These are phyloP conservation scores for Didymella lethalis DNA, from an alignment of 2,329 filamentous ascomycete species.

Conservation along the genomic window DNA sequence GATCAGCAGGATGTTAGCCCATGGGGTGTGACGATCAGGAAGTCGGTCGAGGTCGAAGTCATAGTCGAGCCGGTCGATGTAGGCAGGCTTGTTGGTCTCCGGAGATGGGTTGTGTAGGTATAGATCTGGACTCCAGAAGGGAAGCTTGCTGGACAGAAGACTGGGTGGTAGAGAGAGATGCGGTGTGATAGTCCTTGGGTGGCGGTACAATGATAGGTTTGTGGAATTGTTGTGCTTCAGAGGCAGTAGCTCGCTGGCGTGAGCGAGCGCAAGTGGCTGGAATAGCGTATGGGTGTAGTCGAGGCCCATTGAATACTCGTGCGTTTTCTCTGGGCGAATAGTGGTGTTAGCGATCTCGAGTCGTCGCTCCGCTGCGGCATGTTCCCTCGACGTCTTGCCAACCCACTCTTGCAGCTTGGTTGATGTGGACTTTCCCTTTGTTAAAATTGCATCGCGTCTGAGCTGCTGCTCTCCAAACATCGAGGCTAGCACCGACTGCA, in stretches of 20 bases:
- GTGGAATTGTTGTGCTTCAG: slow-evolving; percentile 45
- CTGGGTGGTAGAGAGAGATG: slow-evolving; percentile 53
- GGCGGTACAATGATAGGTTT: slow-evolving; percentile 48
- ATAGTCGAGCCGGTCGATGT: slow-evolving; percentile 42
- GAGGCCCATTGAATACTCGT: slow-evolving; percentile 62
- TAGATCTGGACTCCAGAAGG: slow-evolving; percentile 44
- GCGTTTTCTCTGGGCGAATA: slow-evolving; percentile 47
- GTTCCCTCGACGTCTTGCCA: slow-evolving; percentile 44
- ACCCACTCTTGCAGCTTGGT: slow-evolving; percentile 49
- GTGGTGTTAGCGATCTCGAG: slow-evolving; percentile 31
- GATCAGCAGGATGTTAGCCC: slow-evolving; percentile 55
- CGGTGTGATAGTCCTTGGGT: slow-evolving; percentile 34
- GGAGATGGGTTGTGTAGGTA: slow-evolving; percentile 38
- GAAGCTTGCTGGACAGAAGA: slow-evolving; percentile 36
- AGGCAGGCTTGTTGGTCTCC: slow-evolving; percentile 36
- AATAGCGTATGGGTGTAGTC: slow-evolving; percentile 62
- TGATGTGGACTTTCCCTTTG: slow-evolving; percentile 34
- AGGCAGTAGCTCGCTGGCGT: slow-evolving; percentile 39
- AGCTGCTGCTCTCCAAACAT: slow-evolving; percentile 65
- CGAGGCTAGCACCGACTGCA: slow-evolving; percentile 58
- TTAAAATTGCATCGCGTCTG: slow-evolving; percentile 52
- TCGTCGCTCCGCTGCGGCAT: slow-evolving; percentile 14
- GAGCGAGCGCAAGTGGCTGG: slow-evolving; percentile 40
- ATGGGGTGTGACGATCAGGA: slow-evolving; percentile 52
- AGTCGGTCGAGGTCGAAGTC: slow-evolving; percentile 52